Evolutionary conservation across 305 asterid species (phyloP), one percentile per base, ranked within the genome.

Genomic region (Fraxinus platypoda): DNA sequence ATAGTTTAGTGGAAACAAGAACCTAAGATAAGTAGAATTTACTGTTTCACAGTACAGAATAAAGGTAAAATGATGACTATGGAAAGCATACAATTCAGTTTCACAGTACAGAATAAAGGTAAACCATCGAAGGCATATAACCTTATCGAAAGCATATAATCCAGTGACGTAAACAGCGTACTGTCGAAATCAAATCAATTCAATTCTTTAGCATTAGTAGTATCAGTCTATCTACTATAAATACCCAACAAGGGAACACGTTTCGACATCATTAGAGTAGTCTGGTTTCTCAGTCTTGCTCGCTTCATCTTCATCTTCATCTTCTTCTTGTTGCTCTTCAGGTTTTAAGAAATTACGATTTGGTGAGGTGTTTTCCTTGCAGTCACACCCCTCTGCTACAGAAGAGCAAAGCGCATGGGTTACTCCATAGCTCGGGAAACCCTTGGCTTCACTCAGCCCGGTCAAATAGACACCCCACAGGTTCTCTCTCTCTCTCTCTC

Each of bases 391-490:
- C 54, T 84, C 80, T 76, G 79, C 66, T 84, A 87, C 19, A 75
- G 87, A 70, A 83, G 87, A 83, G 76, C 81, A 13, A 88, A 82
- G 17, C 77, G 2, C 41, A 92, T 93, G 98, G 92, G 95, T 80
- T 94, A 94, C 81, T 86, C 94, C 76, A 84, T 91, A 82, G 92
- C 98, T 78, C 88, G 89, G 83, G 97, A 94, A 86, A 90, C 97
- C 77, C 99, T 95, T 35, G 99, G 99, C 86, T 95, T 95, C 77
- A 94, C 99, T 82, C 82, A 88, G 21, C 87, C 97, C 28, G 90
- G 85, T 52, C 89, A 82, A 66, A 83, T 85, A 77, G 97, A 94
- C 52, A 76, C 90, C 6, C 95, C 91, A 0, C 92, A 93, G 97
- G 99, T 95, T 79, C 30, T 31, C 23, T 6, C 8, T 35, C 6